Evolutionary conservation across 225 moss, liverwort and hornwort genomes (phyloP).

Genomic region (Climacium dendroides): DNA sequence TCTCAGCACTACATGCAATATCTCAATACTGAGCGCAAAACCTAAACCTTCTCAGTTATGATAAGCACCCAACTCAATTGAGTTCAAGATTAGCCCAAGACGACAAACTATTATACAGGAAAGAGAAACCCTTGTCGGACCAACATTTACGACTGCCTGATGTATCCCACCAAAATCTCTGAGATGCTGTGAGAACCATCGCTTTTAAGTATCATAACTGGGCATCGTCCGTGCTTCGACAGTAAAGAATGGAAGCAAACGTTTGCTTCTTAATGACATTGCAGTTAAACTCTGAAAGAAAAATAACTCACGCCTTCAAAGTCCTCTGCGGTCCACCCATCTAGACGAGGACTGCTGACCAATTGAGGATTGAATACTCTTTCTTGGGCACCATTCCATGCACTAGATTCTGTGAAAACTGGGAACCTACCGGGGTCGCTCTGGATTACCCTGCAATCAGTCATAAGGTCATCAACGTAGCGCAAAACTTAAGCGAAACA

Average conservation of each 20-base stretch:
- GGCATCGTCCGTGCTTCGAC: background rate
- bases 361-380: background rate
- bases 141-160: background rate
- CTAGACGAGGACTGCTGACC: conserved; percentile 2
- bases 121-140: background rate
- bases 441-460: conserved; percentile 30
- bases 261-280: background rate
- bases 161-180: background rate
- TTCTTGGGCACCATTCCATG: conserved; percentile 9
- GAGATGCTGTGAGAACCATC: background rate
- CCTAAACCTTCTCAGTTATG: background rate
- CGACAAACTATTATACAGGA: background rate
- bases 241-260: background rate
- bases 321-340: conserved; percentile 18
- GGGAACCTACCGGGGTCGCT: conserved; percentile 46
- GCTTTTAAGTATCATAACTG: background rate
- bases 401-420: conserved; percentile 2
- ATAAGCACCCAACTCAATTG: background rate
- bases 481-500: background rate
- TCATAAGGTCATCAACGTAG: background rate
- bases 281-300: background rate
- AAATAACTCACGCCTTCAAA: conserved; percentile 18
- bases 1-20: background rate
- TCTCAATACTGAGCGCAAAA: background rate
- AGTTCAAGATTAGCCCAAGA: background rate